Conservation (phyloP, 306 rosid species). For the Cyamopsis tetragonoloba region DNA sequence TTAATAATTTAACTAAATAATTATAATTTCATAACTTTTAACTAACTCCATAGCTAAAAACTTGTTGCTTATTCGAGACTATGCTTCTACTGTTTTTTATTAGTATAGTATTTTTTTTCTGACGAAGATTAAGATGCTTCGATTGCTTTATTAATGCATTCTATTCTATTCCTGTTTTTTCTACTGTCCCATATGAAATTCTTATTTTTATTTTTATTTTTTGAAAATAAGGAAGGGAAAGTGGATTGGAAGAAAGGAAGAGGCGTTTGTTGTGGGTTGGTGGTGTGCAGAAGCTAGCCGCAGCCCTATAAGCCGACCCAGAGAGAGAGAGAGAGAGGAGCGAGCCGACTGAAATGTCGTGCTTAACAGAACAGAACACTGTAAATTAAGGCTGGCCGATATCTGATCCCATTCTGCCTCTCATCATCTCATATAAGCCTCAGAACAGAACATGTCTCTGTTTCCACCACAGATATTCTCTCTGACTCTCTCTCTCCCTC, state of each 20-base stretch:
- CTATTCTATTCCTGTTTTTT: not conserved
- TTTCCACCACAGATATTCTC: slow-evolving; percentile 31
- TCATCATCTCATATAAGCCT: slow-evolving; percentile 66
- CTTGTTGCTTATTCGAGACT: too few relatives aligned
- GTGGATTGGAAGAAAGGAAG: not conserved
- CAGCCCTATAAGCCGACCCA: slow-evolving; percentile 46
- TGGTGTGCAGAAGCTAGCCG: slow-evolving; percentile 28
- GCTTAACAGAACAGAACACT: slow-evolving; percentile 67
- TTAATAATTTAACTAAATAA: too few relatives aligned
- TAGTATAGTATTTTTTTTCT: not conserved
- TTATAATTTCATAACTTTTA: too few relatives aligned
- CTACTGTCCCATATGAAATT: too few relatives aligned
- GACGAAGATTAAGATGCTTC: not conserved
- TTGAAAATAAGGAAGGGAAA: too few relatives aligned
- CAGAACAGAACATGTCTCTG: slow-evolving; percentile 55
- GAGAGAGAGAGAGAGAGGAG: slow-evolving; percentile 14
- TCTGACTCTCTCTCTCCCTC: slow-evolving; percentile 25
- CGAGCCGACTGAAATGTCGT: slow-evolving; percentile 67
- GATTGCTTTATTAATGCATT: not conserved
- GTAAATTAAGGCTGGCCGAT: too few relatives aligned
- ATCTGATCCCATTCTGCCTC: slow-evolving; percentile 56
- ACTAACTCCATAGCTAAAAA: too few relatives aligned
- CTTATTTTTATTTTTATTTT: too few relatives aligned
- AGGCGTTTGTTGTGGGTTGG: not conserved
- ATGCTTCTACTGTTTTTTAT: too few relatives aligned